A percentile compares a stretch with the other conserved stretches of the same genome.
phyloP scores from a whole-genome alignment of 2,329 filamentous ascomycete genomes.

The Fusarium anthophilum region DNA sequence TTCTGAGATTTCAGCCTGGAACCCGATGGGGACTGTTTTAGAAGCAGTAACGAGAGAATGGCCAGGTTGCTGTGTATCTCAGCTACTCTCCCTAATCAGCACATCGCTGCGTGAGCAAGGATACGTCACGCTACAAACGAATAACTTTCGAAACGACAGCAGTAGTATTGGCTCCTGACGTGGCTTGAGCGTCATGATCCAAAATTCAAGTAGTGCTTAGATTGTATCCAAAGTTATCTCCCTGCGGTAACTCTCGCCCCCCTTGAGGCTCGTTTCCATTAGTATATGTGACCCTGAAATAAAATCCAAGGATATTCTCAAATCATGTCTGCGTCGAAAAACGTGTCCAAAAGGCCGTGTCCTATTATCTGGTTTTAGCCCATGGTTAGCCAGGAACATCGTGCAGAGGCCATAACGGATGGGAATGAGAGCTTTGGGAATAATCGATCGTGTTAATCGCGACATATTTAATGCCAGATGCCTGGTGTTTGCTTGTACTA shows the following conservation, averaged over 20 bases:
- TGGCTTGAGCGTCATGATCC: background rate
- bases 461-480: no score
- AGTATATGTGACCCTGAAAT: background rate
- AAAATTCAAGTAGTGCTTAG: rapidly evolving
- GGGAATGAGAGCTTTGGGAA: no score
- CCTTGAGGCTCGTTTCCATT: background rate
- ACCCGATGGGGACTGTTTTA: background rate
- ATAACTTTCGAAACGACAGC: rapidly evolving
- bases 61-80: background rate
- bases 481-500: no score
- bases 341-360: rapidly evolving
- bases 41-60: background rate
- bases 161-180: rapidly evolving
- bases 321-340: rapidly evolving
- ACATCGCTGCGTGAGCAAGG: rapidly evolving
- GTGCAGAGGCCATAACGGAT: rapidly evolving
- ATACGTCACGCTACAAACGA: background rate
- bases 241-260: background rate
- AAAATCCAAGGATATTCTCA: background rate
- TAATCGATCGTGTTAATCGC: no score
- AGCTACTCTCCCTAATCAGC: background rate
- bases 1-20: rapidly evolving
- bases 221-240: rapidly evolving
- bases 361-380: background rate
- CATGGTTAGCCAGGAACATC: background rate